A percentile compares a stretch with the other conserved stretches of the same genome.
Evolutionary conservation across 1,284 basidiomycete genomes (phyloP).

Genomic region (Cryptococcus neoformans): DNA sequence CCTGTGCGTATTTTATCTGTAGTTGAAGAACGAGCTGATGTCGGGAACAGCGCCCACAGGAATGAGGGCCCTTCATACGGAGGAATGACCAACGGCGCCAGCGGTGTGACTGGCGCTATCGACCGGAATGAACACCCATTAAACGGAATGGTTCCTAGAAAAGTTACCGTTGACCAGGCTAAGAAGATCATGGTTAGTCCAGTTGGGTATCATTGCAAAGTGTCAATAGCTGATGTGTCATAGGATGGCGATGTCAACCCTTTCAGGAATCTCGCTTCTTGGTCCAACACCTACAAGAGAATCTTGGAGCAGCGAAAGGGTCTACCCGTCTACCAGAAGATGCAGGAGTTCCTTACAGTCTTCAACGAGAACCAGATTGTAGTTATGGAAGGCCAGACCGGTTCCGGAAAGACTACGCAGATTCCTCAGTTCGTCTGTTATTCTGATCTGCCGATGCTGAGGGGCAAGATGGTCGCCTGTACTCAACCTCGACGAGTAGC

Average conservation of each 20-base stretch:
- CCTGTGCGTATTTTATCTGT: slow-evolving; percentile 14
- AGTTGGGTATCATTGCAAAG: not conserved
- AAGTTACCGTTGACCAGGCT: slow-evolving; percentile 69
- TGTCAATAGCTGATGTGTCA: too few species aligned
- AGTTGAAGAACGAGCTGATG: not conserved
- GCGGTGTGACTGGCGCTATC: slow-evolving; percentile 1
- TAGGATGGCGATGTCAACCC: slow-evolving; percentile 75
- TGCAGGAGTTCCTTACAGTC: slow-evolving; percentile 85
- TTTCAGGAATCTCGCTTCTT: slow-evolving; percentile 74
- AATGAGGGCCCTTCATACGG: slow-evolving; percentile 13
- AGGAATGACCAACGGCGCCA: slow-evolving; percentile 14
- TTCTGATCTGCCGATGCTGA: slow-evolving; percentile 84
- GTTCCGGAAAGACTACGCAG: slow-evolving; percentile 97
- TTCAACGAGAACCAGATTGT: slow-evolving; percentile 86
- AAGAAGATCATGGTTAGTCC: slow-evolving; percentile 58
- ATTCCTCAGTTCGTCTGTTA: slow-evolving; percentile 97
- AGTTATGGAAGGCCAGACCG: slow-evolving; percentile 97
- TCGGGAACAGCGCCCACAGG: slow-evolving; percentile 10
- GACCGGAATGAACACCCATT: slow-evolving; percentile 55
- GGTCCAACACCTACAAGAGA: slow-evolving; percentile 76
- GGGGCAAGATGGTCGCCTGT: slow-evolving; percentile 89
- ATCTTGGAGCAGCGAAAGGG: slow-evolving; percentile 82
- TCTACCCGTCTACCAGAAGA: slow-evolving; percentile 88
- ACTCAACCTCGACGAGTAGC: slow-evolving; percentile 97
- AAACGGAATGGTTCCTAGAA: slow-evolving; percentile 72